phyloP scores from a whole-genome alignment of 1,284 basidiomycete species.

The Stereum hirsutum region DNA sequence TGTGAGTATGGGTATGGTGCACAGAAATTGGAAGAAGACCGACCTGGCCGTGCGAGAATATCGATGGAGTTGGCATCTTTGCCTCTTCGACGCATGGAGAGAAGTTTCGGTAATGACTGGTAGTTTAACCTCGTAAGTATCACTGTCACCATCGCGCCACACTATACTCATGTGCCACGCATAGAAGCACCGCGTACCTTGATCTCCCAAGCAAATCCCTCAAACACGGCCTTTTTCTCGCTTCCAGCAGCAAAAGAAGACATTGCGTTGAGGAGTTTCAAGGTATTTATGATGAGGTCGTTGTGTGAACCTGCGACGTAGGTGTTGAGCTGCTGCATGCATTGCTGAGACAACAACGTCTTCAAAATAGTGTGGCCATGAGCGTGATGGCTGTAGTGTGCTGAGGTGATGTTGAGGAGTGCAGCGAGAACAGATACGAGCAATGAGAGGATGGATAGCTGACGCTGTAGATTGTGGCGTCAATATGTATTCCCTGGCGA shows the following conservation, averaged over 20 bases:
- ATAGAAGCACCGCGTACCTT: constrained; percentile 54
- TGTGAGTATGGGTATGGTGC: not conserved
- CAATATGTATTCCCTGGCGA: constrained; percentile 4
- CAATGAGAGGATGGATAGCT: constrained; percentile 33
- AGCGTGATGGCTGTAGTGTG: constrained; percentile 55
- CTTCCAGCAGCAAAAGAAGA: constrained; percentile 54
- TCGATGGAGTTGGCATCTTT: constrained; percentile 31
- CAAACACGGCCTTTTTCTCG: constrained; percentile 51
- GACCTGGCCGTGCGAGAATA: constrained; percentile 47
- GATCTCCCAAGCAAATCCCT: constrained; percentile 66
- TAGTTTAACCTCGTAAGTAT: not conserved
- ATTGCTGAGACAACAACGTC: constrained; percentile 41
- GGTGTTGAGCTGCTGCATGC: constrained; percentile 43
- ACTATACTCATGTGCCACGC: too few relatives aligned
- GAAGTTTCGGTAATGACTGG: constrained; percentile 42
- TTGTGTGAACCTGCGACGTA: constrained; percentile 51
- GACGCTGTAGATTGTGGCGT: constrained; percentile 24
- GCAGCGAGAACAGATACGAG: constrained; percentile 46
- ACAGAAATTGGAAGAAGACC: constrained; percentile 9
- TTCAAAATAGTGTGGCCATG: constrained; percentile 53
- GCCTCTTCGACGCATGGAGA: constrained; percentile 58
- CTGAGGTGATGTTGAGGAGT: constrained; percentile 48
- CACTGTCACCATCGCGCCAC: not conserved
- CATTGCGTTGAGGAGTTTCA: constrained; percentile 55
- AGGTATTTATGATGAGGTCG: constrained; percentile 51